Evolutionary conservation across 495 filamentous ascomycete genomes (phyloP).

Genomic region (Lichenothelia convexa): DNA sequence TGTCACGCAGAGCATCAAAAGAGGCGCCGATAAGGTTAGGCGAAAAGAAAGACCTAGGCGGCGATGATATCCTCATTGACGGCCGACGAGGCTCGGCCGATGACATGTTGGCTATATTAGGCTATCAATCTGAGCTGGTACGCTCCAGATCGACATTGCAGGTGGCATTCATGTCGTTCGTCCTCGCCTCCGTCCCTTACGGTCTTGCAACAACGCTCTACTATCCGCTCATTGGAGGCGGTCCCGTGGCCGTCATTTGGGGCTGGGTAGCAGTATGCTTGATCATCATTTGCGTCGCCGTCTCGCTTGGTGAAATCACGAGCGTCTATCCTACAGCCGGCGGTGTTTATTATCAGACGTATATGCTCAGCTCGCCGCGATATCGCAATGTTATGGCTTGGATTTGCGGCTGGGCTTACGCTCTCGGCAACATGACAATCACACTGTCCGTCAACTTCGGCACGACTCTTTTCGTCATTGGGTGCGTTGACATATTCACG

Average conservation of each 20-base stretch:
- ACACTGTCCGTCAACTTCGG: conserved; percentile 53
- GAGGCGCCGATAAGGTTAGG: no score
- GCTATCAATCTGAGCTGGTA: not conserved
- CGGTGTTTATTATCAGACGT: conserved; percentile 37
- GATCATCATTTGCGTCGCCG: conserved; percentile 33
- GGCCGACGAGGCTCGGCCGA: not conserved
- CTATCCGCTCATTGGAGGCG: conserved; percentile 14
- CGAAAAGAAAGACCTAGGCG: no score
- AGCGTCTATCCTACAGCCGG: conserved; percentile 37
- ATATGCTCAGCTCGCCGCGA: conserved; percentile 28
- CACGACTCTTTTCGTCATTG: conserved; percentile 34
- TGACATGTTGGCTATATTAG: not conserved
- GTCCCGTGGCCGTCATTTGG: conserved; percentile 47
- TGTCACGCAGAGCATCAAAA: no score
- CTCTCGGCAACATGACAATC: conserved; percentile 53
- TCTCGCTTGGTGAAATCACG: conserved; percentile 36
- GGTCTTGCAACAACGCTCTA: conserved; percentile 14
- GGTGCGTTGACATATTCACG: conserved; percentile 36
- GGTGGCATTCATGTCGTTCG: conserved; percentile 40
- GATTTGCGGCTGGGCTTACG: conserved; percentile 48
- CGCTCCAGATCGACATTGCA: conserved; percentile 22
- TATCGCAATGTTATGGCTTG: conserved; percentile 32
- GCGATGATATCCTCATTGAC: no score
- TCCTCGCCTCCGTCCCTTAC: conserved; percentile 20
- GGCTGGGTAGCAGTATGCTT: conserved; percentile 32